Evolutionary conservation across 352 stramenopile genomes (phyloP).

Genomic region (Thraustochytrium striatum): DNA sequence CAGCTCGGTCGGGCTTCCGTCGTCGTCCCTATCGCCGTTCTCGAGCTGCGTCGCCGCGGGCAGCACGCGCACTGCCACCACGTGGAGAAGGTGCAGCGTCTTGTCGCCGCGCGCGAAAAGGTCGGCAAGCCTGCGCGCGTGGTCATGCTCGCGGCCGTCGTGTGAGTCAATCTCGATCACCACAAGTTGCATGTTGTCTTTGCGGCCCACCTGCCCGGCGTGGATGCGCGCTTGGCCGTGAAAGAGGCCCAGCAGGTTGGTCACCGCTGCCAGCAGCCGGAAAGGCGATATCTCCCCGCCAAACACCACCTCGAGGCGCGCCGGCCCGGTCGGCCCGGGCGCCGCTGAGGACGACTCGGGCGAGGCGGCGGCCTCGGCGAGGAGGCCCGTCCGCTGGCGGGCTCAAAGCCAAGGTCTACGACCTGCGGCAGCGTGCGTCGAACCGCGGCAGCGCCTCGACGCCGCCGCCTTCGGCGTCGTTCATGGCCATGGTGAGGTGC

Average conservation of each 20-base stretch:
- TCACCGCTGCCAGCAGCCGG: slow-evolving; percentile 1
- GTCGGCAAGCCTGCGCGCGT: neutral
- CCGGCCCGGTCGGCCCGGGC: too few relatives aligned
- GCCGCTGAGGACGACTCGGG: too few relatives aligned
- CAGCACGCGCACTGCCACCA: slow-evolving; percentile 18
- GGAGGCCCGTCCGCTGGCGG: too few relatives aligned
- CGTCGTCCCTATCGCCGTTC: too few relatives aligned
- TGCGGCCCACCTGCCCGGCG: neutral
- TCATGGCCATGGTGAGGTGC: slow-evolving; percentile 29
- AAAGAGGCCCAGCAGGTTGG: slow-evolving; percentile 36
- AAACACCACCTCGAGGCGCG: slow-evolving; percentile 30
- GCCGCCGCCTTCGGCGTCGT: neutral
- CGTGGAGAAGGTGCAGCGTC: slow-evolving; percentile 8
- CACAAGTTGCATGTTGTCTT: slow-evolving; percentile 14
- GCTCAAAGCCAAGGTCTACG: slow-evolving; percentile 16
- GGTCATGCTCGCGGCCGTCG: neutral
- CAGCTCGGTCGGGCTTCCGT: too few relatives aligned
- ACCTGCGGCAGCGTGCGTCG: neutral
- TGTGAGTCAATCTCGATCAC: slow-evolving; percentile 1
- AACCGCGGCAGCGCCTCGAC: neutral
- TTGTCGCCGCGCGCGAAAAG: slow-evolving; percentile 7
- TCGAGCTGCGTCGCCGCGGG: too few relatives aligned
- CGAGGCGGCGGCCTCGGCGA: too few relatives aligned
- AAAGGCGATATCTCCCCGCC: slow-evolving; percentile 33
- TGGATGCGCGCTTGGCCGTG: slow-evolving; percentile 14